A percentile compares a stretch with the other conserved stretches of the same genome.
Conservation (phyloP, 1,284 basidiomycete genomes). For the Rhizopogon parksii region DNA sequence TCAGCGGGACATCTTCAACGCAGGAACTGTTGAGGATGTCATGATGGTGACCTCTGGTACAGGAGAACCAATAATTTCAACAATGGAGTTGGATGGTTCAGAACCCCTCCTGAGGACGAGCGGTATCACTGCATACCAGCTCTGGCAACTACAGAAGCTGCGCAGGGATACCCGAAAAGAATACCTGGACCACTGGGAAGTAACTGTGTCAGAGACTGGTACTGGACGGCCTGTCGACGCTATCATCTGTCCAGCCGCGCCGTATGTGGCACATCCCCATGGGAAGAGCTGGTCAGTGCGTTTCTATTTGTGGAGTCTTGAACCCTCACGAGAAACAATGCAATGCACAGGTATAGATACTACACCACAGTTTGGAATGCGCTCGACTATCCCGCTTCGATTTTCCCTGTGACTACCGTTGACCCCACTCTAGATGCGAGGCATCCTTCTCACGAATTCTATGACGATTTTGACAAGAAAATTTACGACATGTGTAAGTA, state of each 20-base stretch:
- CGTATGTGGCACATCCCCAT: constrained; percentile 48
- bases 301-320: neutral
- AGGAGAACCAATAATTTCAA: constrained; percentile 47
- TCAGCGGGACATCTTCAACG: constrained; percentile 35
- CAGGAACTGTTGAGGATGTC: constrained; percentile 41
- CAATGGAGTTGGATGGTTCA: constrained; percentile 36
- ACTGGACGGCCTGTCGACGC: constrained; percentile 61
- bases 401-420: constrained; percentile 60
- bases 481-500: constrained; percentile 52
- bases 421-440: constrained; percentile 43
- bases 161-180: constrained; percentile 39
- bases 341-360: constrained; percentile 30
- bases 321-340: neutral
- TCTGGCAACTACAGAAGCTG: constrained; percentile 51
- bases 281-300: constrained; percentile 38
- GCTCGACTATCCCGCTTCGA: constrained; percentile 60
- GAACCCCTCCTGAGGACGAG: constrained; percentile 14
- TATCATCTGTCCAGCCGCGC: constrained; percentile 49
- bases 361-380: constrained; percentile 65
- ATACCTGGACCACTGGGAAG: constrained; percentile 53
- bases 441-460: constrained; percentile 36
- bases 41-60: constrained; percentile 29
- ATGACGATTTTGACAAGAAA: constrained; percentile 39
- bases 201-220: constrained; percentile 38
- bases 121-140: constrained; percentile 37